These are phyloP conservation scores for Agaricus subrufescens DNA, from an alignment of 768 basidiomycete genomes.

Conservation along the genomic window DNA sequence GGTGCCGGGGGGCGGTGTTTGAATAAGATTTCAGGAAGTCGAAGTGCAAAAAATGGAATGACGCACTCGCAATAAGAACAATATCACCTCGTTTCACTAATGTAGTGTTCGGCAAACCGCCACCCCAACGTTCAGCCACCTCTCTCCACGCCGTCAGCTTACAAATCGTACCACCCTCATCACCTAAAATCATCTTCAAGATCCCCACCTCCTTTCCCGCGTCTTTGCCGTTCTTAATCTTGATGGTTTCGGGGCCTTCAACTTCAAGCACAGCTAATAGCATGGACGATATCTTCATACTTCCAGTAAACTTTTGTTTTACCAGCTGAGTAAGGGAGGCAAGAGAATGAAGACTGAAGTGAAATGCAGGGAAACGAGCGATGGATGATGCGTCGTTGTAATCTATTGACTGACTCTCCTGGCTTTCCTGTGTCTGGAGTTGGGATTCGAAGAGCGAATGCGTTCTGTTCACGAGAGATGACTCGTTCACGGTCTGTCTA, in stretches of 20 bases:
- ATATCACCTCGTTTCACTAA: conserved; percentile 68
- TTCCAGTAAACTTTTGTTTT: conserved; percentile 26
- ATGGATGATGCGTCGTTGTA: conserved; percentile 72
- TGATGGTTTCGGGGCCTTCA: conserved; percentile 69
- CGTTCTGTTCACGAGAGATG: conserved; percentile 25
- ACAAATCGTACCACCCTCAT: conserved; percentile 63
- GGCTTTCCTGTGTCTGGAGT: conserved; percentile 16
- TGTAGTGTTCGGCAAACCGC: conserved; percentile 34
- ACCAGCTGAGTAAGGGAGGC: conserved; percentile 42
- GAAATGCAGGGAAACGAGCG: conserved; percentile 66
- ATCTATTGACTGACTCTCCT: conserved; percentile 34
- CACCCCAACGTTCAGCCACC: conserved; percentile 68
- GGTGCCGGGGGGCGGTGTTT: not conserved
- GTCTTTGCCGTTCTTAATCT: conserved; percentile 62
- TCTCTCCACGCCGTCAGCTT: conserved; percentile 81
- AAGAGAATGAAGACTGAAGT: conserved; percentile 62
- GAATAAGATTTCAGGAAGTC: not conserved
- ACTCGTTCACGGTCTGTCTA: conserved; percentile 13
- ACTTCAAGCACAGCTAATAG: conserved; percentile 69
- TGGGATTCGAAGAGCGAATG: conserved; percentile 15
- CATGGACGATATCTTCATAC: conserved; percentile 45
- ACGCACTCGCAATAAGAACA: conserved; percentile 63
- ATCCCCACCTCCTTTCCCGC: conserved; percentile 67
- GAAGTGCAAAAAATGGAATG: not conserved
- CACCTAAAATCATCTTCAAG: conserved; percentile 68